Evolutionary conservation across 208 protist genomes (phyloP).

Genomic region (Balamuthia mandrillaris): DNA sequence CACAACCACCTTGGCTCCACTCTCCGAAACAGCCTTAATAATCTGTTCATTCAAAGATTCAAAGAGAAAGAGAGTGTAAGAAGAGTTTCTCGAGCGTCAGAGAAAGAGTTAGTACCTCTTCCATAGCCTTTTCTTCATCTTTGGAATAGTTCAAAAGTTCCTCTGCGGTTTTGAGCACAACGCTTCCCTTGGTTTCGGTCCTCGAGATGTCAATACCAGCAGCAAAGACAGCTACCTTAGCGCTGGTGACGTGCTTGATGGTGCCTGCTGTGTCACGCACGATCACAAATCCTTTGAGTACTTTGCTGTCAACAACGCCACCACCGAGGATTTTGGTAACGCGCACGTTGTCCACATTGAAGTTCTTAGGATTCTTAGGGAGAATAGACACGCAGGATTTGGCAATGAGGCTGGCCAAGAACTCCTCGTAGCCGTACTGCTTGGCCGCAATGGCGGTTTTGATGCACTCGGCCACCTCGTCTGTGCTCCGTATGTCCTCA

Average conservation of each 20-base stretch:
- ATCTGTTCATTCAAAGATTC: slow-evolving; percentile 36
- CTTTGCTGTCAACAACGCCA: slow-evolving; percentile 83
- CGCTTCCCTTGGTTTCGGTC: slow-evolving; percentile 97
- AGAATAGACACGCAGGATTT: slow-evolving; percentile 93
- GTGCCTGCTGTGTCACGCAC: slow-evolving; percentile 84
- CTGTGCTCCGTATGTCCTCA: slow-evolving; percentile 79
- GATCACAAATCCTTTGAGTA: slow-evolving; percentile 97
- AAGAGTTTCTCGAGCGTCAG: neutral
- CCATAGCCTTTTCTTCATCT: slow-evolving; percentile 95
- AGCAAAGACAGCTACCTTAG: slow-evolving; percentile 97
- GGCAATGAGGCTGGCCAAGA: slow-evolving; percentile 88
- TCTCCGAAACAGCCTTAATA: slow-evolving; percentile 91
- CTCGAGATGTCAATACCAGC: slow-evolving; percentile 92
- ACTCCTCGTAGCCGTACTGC: slow-evolving; percentile 93
- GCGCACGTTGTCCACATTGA: slow-evolving; percentile 99
- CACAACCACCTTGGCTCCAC: slow-evolving; percentile 96
- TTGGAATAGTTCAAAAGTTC: slow-evolving; percentile 93
- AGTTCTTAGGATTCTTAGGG: slow-evolving; percentile 90
- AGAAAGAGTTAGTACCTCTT: slow-evolving; percentile 73
- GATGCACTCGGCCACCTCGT: slow-evolving; percentile 55
- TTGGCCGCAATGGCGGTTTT: slow-evolving; percentile 76
- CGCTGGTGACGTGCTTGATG: slow-evolving; percentile 87
- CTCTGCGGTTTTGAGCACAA: slow-evolving; percentile 94
- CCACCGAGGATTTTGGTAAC: slow-evolving; percentile 97
- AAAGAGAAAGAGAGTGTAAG: neutral